Evolutionary conservation across 2,329 filamentous ascomycete genomes (phyloP).

Genomic region (Pyrenophora teres): DNA sequence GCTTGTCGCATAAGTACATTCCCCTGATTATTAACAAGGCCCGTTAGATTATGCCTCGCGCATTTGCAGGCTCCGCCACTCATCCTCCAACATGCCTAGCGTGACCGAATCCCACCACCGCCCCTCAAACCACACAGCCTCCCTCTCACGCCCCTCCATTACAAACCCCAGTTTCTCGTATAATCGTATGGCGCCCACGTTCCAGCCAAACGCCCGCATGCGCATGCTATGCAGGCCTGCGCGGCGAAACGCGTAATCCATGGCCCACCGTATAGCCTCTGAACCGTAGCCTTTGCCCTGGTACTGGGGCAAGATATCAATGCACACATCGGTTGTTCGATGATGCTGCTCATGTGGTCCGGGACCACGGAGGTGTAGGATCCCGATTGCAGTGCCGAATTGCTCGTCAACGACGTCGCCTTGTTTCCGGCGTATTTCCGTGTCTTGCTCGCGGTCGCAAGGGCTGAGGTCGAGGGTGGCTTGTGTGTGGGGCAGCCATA

Average conservation of each 20-base stretch:
- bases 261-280: conserved; percentile 55
- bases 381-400: conserved; percentile 17
- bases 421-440: too few relatives aligned
- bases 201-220: conserved; percentile 51
- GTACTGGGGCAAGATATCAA: conserved; percentile 44
- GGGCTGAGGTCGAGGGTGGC: too few relatives aligned
- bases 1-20: too few relatives aligned
- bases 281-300: conserved; percentile 53
- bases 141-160: conserved; percentile 50
- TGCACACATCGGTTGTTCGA: conserved; percentile 49
- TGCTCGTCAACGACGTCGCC: too few relatives aligned
- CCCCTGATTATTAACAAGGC: too few relatives aligned
- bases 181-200: conserved; percentile 50
- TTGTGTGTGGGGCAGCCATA: too few relatives aligned
- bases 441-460: too few relatives aligned
- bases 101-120: conserved; percentile 43
- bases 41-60: too few relatives aligned
- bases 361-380: conserved; percentile 16
- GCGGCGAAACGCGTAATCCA: conserved; percentile 55
- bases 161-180: conserved; percentile 55
- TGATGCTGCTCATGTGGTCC: conserved; percentile 42
- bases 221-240: conserved; percentile 53
- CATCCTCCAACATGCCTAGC: conserved; percentile 36
- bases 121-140: conserved; percentile 53
- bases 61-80: conserved; percentile 23